These are phyloP conservation scores for Persicaria tinctoria DNA, from an alignment of 148 eudicot genomes.

Conservation along the genomic window DNA sequence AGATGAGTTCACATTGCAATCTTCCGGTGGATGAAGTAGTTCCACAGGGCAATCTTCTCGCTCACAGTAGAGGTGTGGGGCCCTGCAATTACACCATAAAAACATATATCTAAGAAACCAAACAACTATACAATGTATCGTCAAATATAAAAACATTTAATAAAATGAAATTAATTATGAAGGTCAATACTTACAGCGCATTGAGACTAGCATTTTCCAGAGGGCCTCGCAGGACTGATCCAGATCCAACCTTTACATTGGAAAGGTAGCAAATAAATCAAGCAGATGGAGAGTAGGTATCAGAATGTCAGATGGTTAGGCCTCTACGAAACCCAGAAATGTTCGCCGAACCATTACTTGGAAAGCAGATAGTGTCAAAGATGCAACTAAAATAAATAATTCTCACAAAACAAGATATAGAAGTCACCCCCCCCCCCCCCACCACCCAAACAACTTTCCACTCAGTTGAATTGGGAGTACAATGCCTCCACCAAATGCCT, in stretches of 20 bases:
- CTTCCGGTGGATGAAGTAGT: conserved; percentile 89
- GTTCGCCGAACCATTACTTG: not conserved
- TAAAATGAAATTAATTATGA: not conserved
- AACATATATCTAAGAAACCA: conserved; percentile 9
- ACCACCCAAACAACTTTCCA: no score
- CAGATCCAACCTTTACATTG: conserved; percentile 58
- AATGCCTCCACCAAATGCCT: no score
- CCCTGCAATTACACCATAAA: conserved; percentile 27
- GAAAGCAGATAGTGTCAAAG: not conserved
- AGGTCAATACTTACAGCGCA: conserved; percentile 35
- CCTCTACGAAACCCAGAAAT: conserved; percentile 4
- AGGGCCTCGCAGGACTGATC: conserved; percentile 75
- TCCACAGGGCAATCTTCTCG: conserved; percentile 65
- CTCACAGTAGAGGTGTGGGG: conserved; percentile 65
- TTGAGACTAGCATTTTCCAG: conserved; percentile 47
- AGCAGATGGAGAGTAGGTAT: not conserved
- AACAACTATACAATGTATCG: conserved; percentile 9
- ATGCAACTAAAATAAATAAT: not conserved
- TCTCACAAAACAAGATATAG: not conserved
- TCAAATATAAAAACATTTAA: conserved; percentile 4
- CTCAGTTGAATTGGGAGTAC: no score
- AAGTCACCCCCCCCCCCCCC: not conserved
- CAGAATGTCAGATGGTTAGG: not conserved
- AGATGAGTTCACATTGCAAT: conserved; percentile 84
- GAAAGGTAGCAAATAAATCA: conserved; percentile 14